A percentile compares a stretch with the other conserved stretches of the same genome.
Evolutionary conservation across 2,329 filamentous ascomycete genomes (phyloP).

Genomic region (Biscogniauxia sp.): DNA sequence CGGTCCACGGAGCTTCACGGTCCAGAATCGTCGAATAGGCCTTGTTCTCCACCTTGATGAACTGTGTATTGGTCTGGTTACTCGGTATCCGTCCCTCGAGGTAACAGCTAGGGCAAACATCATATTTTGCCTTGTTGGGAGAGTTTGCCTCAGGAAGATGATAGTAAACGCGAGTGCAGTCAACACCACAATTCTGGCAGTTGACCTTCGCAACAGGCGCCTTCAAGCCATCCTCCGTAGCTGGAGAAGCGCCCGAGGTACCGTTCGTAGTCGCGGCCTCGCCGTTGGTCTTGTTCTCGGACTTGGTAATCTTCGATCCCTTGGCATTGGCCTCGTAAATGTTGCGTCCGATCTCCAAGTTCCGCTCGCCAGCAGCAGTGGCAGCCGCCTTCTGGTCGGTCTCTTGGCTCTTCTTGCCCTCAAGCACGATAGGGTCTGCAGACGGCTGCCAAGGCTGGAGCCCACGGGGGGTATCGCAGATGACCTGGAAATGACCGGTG

Average conservation of each 20-base stretch:
- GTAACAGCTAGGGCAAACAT: slow-evolving; percentile 89
- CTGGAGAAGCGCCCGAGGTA: slow-evolving; percentile 40
- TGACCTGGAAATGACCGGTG: slow-evolving; percentile 94
- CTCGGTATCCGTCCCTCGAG: slow-evolving; percentile 79
- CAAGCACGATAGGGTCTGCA: slow-evolving; percentile 66
- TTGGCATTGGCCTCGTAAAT: slow-evolving; percentile 93
- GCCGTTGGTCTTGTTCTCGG: slow-evolving; percentile 72
- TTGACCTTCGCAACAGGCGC: slow-evolving; percentile 67
- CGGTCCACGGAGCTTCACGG: slow-evolving; percentile 84
- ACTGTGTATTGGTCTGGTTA: slow-evolving; percentile 76
- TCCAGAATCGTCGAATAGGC: slow-evolving; percentile 76
- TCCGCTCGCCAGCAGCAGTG: slow-evolving; percentile 74
- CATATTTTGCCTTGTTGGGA: slow-evolving; percentile 67
- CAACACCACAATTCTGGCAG: slow-evolving; percentile 89
- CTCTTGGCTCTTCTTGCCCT: slow-evolving; percentile 58
- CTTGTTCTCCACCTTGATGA: slow-evolving; percentile 86
- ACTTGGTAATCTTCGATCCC: slow-evolving; percentile 65
- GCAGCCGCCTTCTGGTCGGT: slow-evolving; percentile 74
- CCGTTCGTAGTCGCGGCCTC: slow-evolving; percentile 70
- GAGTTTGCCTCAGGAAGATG: slow-evolving; percentile 58
- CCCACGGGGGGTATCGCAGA: slow-evolving; percentile 91
- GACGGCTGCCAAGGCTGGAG: slow-evolving; percentile 94
- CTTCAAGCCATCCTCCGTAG: slow-evolving; percentile 60
- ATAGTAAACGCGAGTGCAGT: slow-evolving; percentile 70
- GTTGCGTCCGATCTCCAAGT: slow-evolving; percentile 90